Base-by-base conservation (phyloP, 805 yeast species). In the Yamadazyma sp. region DNA sequence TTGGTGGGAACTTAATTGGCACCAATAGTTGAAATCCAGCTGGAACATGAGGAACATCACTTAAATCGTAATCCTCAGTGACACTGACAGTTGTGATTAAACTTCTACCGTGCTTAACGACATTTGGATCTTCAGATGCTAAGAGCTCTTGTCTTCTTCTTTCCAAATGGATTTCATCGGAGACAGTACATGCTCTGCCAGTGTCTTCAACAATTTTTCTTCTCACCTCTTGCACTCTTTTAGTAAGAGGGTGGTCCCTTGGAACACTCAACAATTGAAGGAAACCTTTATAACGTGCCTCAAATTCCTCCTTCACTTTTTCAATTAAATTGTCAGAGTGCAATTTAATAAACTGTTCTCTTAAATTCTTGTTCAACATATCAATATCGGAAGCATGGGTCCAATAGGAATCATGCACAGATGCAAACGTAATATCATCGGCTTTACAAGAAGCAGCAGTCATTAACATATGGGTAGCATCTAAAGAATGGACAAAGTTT, bases 361-460 rank as follows among this genome's bases (percentile, higher is more conserved):
- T 75, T 46, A 93, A 66, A 30, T 75, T 65, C 10, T 50, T 53
- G 59, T 81, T 87, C 93, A 91, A 82, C 3, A 54, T 55, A 42
- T 80, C 82, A 28, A 91, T 80, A 57, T 86, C 91, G 34, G 78
- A 67, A 1, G 99, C 97, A 57, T 93, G 98, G 0, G 98, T 89
- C 99, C 99, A 91, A 59, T 86, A 91, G 0, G 98, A 91, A 59
- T 91, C 99, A 61, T 91, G 99, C 16, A 91, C 99, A 0, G 98
- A 80, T 0, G 98, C 96, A 71, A 93, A 91, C 9, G 79, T 69
- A 34, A 93, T 61, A 0, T 77, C 78, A 1, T 57, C 55, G 28
- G 80, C 72, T 4, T 83, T 78, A 59, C 96, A 88, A 16, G 79
- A 79, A 35, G 78, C 70, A 0, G 97, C 95, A 6, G 96, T 84